phyloP scores from a whole-genome alignment of 306 rosid genomes.

The Quercus rubra region DNA sequence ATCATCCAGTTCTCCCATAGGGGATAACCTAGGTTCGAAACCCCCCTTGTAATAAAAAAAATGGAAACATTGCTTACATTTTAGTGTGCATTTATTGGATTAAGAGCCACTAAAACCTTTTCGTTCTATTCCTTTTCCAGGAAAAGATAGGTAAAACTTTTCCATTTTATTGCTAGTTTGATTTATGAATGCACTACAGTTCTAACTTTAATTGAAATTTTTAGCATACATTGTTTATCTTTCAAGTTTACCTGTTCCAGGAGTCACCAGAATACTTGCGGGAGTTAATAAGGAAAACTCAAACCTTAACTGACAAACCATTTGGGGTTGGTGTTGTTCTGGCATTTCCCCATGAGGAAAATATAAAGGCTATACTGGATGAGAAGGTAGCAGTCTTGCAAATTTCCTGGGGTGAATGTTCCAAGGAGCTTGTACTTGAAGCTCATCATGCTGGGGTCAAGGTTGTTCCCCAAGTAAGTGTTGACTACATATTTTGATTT shows the following conservation, averaged over 20 bases:
- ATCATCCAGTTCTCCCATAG: no score
- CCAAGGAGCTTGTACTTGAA: slow-evolving; percentile 51
- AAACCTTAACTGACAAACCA: slow-evolving; percentile 69
- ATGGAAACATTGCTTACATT: no score
- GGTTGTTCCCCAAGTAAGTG: slow-evolving; percentile 77
- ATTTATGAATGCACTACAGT: background rate
- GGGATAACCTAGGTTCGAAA: no score
- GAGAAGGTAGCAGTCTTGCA: slow-evolving; percentile 79
- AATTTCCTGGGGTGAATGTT: slow-evolving; percentile 78
- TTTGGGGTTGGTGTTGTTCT: slow-evolving; percentile 79
- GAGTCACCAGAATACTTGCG: slow-evolving; percentile 66
- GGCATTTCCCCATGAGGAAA: slow-evolving; percentile 74
- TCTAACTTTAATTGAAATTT: background rate
- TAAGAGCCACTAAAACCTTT: no score
- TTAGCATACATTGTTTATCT: background rate
- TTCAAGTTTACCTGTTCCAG: slow-evolving; percentile 27
- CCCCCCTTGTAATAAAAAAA: no score
- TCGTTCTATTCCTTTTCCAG: no score
- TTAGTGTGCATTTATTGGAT: no score
- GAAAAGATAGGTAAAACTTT: background rate
- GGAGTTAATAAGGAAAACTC: slow-evolving; percentile 61
- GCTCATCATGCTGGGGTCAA: slow-evolving; percentile 78
- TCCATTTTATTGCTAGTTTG: background rate
- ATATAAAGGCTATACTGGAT: slow-evolving; percentile 60
- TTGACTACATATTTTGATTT: background rate